Evolutionary conservation across 106 monocot species (phyloP), one percentile per base, ranked within the genome.

Genomic region (Platanthera guangdongensis): DNA sequence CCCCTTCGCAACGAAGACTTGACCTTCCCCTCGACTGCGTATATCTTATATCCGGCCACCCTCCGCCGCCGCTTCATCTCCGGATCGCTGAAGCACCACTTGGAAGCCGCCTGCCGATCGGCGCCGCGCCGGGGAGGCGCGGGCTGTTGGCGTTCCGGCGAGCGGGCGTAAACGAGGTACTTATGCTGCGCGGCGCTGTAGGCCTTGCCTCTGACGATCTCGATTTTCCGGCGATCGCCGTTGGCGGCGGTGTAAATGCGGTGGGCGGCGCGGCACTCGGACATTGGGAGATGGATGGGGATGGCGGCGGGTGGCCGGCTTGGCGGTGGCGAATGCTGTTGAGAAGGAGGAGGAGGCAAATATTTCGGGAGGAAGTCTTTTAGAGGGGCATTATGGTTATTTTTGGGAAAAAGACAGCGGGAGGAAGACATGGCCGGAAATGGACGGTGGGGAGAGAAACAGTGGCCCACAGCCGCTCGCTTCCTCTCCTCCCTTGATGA

Each of bases 1-100:
- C 88, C 82, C 71, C 71, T 77, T 55, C 78, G 68, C 19, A 91
- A 39, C 64, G 88, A 88, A 15, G 83, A 52, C 65, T 88, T 91
- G 30, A 91, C 65, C 84, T 88, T 91, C 45, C 86, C 91, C 73
- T 91, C 91, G 57, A 84, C 78, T 4, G 84, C 55, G 78, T 88
- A 91, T 9, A 75, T 77, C 75, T 88, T 91, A 79, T 91, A 91
- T 46, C 81, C 77, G 47, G 84, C 88, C 30, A 91, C 88, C 67
- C 91, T 52, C 76, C 81, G 68, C 83, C 71, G 73, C 76, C 88
- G 73, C 78, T 82, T 91, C 82, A 80, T 54, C 78, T 91, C 91
- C 47, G 91, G 88, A 52, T 88, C 88, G 46, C 80, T 86, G 73
- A 86, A 85, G 85, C 81, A 81, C 50, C 77, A 79, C 55, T 7